Conservation (phyloP, 176 grass and related monocot species). For the Zoysia japonica region DNA sequence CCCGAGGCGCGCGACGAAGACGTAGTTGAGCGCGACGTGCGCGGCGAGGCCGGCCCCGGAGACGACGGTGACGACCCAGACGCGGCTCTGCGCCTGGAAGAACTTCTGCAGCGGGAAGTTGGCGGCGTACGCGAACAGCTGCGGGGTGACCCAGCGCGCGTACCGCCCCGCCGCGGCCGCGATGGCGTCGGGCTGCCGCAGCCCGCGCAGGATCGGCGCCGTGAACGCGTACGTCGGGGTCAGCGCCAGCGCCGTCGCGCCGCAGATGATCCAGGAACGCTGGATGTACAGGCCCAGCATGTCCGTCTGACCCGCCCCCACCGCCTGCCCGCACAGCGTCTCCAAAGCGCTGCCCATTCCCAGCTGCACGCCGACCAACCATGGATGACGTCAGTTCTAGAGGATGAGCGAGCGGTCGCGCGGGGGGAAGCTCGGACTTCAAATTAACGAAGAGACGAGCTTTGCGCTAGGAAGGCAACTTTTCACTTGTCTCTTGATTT, state of each 20-base stretch:
- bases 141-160: constrained; percentile 46
- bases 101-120: constrained; percentile 69
- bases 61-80: constrained; percentile 53
- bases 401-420: too few relatives aligned
- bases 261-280: constrained; percentile 62
- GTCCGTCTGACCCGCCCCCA: constrained; percentile 48
- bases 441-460: too few relatives aligned
- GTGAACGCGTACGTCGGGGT: constrained; percentile 52
- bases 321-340: constrained; percentile 62
- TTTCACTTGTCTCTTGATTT: too few relatives aligned
- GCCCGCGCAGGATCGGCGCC: constrained; percentile 34
- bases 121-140: constrained; percentile 51
- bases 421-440: too few relatives aligned
- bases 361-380: constrained; percentile 10
- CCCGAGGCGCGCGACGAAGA: constrained; percentile 33
- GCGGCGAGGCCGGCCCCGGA: constrained; percentile 38
- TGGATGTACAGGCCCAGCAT: constrained; percentile 54
- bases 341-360: constrained; percentile 72
- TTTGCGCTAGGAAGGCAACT: too few relatives aligned
- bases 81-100: constrained; percentile 59
- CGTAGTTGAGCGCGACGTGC: constrained; percentile 52
- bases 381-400: too few relatives aligned
- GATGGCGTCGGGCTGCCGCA: constrained; percentile 38
- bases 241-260: constrained; percentile 30
- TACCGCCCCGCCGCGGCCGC: constrained; percentile 38